These are phyloP conservation scores for Cucurbita argyrosperma DNA, from an alignment of 306 rosid species.

Conservation along the genomic window DNA sequence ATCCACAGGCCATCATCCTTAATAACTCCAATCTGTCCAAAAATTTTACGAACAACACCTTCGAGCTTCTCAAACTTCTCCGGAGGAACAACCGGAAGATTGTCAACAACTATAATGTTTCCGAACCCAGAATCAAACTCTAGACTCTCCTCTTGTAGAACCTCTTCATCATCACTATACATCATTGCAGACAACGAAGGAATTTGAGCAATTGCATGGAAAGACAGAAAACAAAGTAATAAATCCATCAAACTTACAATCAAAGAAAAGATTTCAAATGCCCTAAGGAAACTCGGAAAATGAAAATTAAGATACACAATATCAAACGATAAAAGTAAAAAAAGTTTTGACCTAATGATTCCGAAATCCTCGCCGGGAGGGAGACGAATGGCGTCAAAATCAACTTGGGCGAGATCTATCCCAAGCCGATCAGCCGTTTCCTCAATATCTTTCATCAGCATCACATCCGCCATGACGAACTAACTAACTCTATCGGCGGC, in stretches of 20 bases:
- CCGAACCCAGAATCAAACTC: conserved; percentile 61
- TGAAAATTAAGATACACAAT: background rate
- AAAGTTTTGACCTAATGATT: conserved; percentile 34
- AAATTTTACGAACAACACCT: conserved; percentile 54
- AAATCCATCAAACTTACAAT: background rate
- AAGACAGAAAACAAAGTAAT: background rate
- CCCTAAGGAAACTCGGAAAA: background rate
- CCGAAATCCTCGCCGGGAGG: conserved; percentile 47
- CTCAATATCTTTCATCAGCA: conserved; percentile 47
- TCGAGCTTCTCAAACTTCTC: conserved; percentile 69
- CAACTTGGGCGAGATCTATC: conserved; percentile 40
- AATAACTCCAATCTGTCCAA: conserved; percentile 56
- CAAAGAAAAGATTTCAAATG: background rate
- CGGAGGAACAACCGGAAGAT: conserved; percentile 54
- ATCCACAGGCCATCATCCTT: conserved; percentile 72
- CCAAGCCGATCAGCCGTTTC: conserved; percentile 50
- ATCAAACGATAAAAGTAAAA: background rate
- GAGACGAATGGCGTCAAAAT: conserved; percentile 47
- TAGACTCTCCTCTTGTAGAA: conserved; percentile 29
- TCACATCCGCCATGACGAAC: conserved; percentile 48
- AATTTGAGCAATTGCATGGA: background rate
- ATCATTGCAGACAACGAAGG: background rate
- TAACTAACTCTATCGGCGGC: background rate
- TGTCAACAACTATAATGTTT: conserved; percentile 58
- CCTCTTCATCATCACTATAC: conserved; percentile 55